A percentile compares a stretch with the other conserved stretches of the same genome.
Conservation (phyloP, 2,329 filamentous ascomycete species). For the Botrytis tulipae region DNA sequence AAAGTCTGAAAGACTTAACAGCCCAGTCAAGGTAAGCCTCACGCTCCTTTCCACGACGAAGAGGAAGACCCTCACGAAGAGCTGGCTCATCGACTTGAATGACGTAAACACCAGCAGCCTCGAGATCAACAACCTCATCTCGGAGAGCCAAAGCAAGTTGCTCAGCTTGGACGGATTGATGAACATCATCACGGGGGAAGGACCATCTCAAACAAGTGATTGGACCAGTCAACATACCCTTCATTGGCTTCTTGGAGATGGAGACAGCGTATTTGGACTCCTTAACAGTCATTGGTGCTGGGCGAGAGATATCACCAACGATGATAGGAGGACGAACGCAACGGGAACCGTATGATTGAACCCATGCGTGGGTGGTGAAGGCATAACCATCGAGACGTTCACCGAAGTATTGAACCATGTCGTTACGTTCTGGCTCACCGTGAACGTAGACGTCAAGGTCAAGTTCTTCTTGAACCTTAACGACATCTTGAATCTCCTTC, state of each 20-base stretch:
- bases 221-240: slow-evolving; percentile 99
- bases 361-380: slow-evolving; percentile 99
- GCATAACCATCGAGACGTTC: slow-evolving; percentile 95
- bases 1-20: slow-evolving; percentile 95
- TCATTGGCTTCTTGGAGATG: slow-evolving; percentile 98
- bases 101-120: slow-evolving; percentile 93
- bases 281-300: slow-evolving; percentile 98
- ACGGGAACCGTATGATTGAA: slow-evolving; percentile 96
- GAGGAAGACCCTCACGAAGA: slow-evolving; percentile 97
- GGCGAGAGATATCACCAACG: slow-evolving; percentile 96
- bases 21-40: slow-evolving; percentile 97
- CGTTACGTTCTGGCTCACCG: slow-evolving; percentile 99
- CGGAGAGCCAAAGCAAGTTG: slow-evolving; percentile 97
- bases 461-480: slow-evolving; percentile 98
- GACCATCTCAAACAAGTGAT: slow-evolving; percentile 99
- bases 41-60: slow-evolving; percentile 89
- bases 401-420: slow-evolving; percentile 99
- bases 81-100: slow-evolving; percentile 99
- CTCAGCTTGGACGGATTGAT: slow-evolving; percentile 98
- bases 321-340: slow-evolving; percentile 98
- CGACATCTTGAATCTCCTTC: slow-evolving; percentile 93
- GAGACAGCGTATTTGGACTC: slow-evolving; percentile 98
- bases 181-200: slow-evolving; percentile 98
- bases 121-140: slow-evolving; percentile 97
- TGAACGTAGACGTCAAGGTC: slow-evolving; percentile 96